These are phyloP conservation scores for Pestalotiopsis fici DNA, from an alignment of 2,329 filamentous ascomycete genomes.

Conservation along the genomic window DNA sequence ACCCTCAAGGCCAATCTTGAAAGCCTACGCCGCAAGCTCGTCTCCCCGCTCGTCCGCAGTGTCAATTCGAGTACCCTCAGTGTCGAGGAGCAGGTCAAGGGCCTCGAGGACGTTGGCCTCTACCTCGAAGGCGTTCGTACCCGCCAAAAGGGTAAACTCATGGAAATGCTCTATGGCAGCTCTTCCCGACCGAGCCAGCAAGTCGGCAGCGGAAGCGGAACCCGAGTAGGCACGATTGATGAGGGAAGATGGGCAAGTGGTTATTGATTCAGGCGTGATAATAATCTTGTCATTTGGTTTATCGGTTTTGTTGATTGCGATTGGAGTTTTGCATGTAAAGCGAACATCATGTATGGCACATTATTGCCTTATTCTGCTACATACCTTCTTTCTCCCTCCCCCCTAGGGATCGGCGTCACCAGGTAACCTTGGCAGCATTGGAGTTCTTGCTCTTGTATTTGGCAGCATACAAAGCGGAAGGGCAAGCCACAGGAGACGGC, in stretches of 20 bases:
- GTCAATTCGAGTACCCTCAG: constrained; percentile 69
- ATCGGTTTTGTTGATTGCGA: background rate
- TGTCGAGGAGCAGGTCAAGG: constrained; percentile 82
- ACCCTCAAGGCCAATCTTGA: constrained; percentile 86
- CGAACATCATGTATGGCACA: background rate
- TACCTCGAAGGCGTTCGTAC: constrained; percentile 77
- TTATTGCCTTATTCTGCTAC: background rate
- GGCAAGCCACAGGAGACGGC: background rate
- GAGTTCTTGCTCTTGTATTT: background rate
- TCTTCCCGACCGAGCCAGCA: constrained; percentile 1
- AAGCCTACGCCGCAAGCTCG: constrained; percentile 77
- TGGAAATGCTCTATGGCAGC: constrained; percentile 75
- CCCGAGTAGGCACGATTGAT: constrained; percentile 30
- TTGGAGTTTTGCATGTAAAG: background rate
- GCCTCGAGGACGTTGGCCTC: constrained; percentile 76
- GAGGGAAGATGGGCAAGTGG: constrained; percentile 11
- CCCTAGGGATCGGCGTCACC: background rate
- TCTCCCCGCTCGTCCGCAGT: constrained; percentile 78
- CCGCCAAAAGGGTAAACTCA: constrained; percentile 78
- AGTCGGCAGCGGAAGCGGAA: constrained; percentile 21
- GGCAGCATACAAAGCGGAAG: background rate
- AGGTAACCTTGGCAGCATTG: background rate
- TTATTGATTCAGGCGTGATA: background rate
- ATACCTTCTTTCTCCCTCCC: background rate
- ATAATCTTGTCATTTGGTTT: background rate